Conservation (phyloP, 2,329 filamentous ascomycete species). For the Ophiostoma piceae region DNA sequence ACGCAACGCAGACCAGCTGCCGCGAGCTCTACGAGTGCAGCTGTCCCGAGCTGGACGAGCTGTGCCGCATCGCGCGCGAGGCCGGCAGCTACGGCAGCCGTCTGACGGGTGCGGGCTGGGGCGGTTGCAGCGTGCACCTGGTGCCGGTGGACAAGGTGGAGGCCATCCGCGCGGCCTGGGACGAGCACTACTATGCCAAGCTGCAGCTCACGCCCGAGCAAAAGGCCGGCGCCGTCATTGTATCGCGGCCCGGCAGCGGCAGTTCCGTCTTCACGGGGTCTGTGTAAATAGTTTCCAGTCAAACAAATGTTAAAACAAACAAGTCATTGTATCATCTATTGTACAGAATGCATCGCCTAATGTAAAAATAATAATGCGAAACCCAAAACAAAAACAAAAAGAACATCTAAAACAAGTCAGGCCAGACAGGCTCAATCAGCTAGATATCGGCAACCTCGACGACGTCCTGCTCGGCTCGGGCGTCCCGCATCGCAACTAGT, state of each 20-base stretch:
- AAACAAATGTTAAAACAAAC: neutral
- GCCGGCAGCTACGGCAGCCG: slow-evolving; percentile 81
- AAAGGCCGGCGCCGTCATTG: slow-evolving; percentile 72
- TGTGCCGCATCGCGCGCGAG: slow-evolving; percentile 71
- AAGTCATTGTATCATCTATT: neutral
- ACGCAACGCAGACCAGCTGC: slow-evolving; percentile 84
- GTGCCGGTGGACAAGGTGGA: slow-evolving; percentile 79
- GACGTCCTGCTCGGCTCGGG: neutral
- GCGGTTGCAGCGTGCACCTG: slow-evolving; percentile 90
- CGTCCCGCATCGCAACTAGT: neutral
- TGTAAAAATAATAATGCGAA: neutral
- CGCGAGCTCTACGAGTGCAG: slow-evolving; percentile 85
- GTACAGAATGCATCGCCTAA: neutral
- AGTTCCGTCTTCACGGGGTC: slow-evolving; percentile 49
- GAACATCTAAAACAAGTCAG: no score
- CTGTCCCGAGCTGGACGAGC: slow-evolving; percentile 82
- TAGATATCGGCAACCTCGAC: neutral
- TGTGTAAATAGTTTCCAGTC: neutral
- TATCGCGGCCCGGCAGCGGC: slow-evolving; percentile 79
- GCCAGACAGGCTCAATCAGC: neutral
- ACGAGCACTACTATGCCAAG: slow-evolving; percentile 75
- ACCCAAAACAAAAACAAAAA: neutral
- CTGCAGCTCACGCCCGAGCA: slow-evolving; percentile 63
- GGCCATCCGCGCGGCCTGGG: slow-evolving; percentile 69
- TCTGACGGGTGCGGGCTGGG: slow-evolving; percentile 92